phyloP scores from a whole-genome alignment of 257 asterid genomes.

The Solanum rostratum region DNA sequence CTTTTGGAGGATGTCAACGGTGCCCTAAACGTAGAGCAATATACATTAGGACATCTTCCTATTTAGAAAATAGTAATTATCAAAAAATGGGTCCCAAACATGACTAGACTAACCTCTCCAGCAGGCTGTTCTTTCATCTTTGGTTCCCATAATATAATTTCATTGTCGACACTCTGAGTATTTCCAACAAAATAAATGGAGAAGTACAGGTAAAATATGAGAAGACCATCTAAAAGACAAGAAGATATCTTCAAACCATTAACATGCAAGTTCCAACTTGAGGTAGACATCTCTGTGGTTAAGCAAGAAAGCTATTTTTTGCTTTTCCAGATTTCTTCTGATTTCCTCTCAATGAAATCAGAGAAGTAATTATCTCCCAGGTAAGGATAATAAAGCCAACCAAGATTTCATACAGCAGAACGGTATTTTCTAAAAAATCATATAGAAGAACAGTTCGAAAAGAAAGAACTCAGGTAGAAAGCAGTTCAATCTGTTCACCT shows the following conservation, averaged over 20 bases:
- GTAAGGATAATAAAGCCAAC: not conserved
- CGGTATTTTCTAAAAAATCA: not conserved
- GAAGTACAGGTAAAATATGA: not conserved
- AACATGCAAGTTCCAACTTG: not conserved
- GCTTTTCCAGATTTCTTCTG: not conserved
- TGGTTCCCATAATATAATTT: slow-evolving; percentile 94
- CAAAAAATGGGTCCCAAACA: not conserved
- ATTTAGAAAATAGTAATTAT: not conserved
- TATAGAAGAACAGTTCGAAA: not conserved
- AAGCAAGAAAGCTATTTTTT: not conserved
- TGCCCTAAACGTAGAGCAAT: slow-evolving; percentile 50
- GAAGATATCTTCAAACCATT: not conserved
- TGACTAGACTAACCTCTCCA: slow-evolving; percentile 66
- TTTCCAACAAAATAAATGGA: not conserved
- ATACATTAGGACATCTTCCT: not conserved
- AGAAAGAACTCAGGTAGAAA: not conserved
- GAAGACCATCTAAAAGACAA: not conserved
- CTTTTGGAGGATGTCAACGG: slow-evolving; percentile 86
- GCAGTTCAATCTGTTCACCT: slow-evolving; percentile 33
- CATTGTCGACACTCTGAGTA: slow-evolving; percentile 91
- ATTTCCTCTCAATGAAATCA: not conserved
- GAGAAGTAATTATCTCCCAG: not conserved
- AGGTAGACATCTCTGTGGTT: not conserved
- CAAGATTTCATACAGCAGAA: not conserved
- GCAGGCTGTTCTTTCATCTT: slow-evolving; percentile 93